These are phyloP conservation scores for Solanum verrucosum DNA, from an alignment of 257 asterid genomes.

Conservation along the genomic window DNA sequence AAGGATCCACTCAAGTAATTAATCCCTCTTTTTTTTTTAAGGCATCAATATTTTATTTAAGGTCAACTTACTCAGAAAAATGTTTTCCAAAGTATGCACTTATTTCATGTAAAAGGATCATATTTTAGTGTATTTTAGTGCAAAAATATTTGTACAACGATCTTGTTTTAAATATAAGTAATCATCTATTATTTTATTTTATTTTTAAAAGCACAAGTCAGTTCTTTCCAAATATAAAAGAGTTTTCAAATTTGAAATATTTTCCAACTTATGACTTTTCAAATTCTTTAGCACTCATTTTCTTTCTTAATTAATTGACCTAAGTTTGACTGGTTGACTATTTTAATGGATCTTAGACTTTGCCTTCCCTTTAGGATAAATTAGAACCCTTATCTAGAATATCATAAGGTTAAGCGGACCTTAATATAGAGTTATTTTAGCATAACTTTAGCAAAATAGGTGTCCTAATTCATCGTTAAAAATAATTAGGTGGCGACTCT, in stretches of 20 bases:
- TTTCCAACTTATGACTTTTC: not conserved
- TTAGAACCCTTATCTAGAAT: not conserved
- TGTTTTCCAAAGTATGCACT: not conserved
- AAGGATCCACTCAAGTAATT: too few relatives aligned
- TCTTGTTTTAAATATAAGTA: too few relatives aligned
- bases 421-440: not conserved
- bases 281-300: not conserved
- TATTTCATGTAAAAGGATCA: not conserved
- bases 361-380: not conserved
- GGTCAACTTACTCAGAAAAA: not conserved
- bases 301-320: not conserved
- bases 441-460: not conserved
- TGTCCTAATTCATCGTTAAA: not conserved
- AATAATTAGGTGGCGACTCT: not conserved
- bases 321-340: not conserved
- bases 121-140: not conserved
- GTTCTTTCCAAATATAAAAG: not conserved
- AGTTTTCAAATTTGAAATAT: not conserved
- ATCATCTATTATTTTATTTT: not conserved
- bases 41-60: not conserved
- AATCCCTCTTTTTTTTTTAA: too few relatives aligned
- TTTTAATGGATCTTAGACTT: not conserved
- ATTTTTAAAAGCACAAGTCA: not conserved
- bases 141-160: not conserved
- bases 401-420: not conserved